Base-by-base conservation (phyloP, 768 basidiomycete genomes). In the Multifurca ochricompacta region DNA sequence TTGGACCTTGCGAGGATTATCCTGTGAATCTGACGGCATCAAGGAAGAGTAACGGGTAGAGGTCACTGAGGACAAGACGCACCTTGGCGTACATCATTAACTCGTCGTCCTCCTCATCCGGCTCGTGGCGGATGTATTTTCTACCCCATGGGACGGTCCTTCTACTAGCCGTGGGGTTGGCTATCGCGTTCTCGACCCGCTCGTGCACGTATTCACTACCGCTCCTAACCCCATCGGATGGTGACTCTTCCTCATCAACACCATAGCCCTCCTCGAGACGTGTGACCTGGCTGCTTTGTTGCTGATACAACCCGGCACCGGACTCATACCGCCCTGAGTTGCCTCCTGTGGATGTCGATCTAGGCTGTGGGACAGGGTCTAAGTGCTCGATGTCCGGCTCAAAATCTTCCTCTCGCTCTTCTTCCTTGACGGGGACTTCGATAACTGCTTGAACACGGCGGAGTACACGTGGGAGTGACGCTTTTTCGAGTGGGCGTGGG, bases 1-100 rank as follows among this genome's bases (percentile, higher is more conserved):
- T 3, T 65, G 68, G 14, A 70, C 57, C 59, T 74, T 73, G 13
- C 70, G 69, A 31, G 65, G 70, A 49, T 75, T 76, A 31, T 67
- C 67, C 77, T 80, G 58, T 14, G n/a, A 28, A 51, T n/a, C 18
- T 9, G 36, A 36, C 9, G 4, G 52, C 37, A 21, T 53, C 36
- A 55, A 34, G 7, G 11, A 23, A 50, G 46, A 34, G n/a, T n/a
- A n/a, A n/a, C n/a, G n/a, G n/a, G n/a, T n/a, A n/a, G n/a, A 36
- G 7, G 11, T 31, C 7, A 9, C 6, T n/a, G 25, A 41, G 39
- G 32, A 5, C 10, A 8, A 11, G 40, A 61, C 67, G 31, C 45
- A 83, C 84, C 72, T 77, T 77, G n/a, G 73, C 69, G 25, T 77
- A 79, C 67, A 85, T 77, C 72, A 78, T 73, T 28, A 85, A 64